A percentile compares a stretch with the other conserved stretches of the same genome.
phyloP scores from a whole-genome alignment of 805 yeast genomes.

The Wickerhamomyces kurtzmanii region DNA sequence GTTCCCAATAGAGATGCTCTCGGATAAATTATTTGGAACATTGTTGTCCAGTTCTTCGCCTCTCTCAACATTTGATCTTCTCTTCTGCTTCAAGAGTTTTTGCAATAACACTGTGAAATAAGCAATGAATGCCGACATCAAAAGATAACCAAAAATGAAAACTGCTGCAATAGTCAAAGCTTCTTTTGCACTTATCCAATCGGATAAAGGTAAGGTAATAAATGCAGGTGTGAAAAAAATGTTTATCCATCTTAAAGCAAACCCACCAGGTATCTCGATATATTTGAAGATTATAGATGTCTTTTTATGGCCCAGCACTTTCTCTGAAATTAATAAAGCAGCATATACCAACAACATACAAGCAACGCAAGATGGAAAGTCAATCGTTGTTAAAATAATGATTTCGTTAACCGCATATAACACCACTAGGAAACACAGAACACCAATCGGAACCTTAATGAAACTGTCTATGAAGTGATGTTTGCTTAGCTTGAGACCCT shows the following conservation, averaged over 20 bases:
- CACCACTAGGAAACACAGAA: slow-evolving; percentile 9
- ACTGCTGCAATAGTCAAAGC: slow-evolving; percentile 69
- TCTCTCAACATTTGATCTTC: slow-evolving; percentile 12
- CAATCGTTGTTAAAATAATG: slow-evolving; percentile 21
- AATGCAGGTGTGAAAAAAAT: slow-evolving; percentile 73
- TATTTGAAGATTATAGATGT: slow-evolving; percentile 16
- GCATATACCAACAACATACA: slow-evolving; percentile 55
- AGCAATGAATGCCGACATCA: slow-evolving; percentile 39
- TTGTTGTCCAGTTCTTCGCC: slow-evolving; percentile 23
- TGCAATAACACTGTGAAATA: slow-evolving; percentile 36
- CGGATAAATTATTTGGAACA: no score
- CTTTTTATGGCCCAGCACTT: slow-evolving; percentile 23
- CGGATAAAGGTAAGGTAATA: slow-evolving; percentile 58
- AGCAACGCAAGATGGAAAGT: slow-evolving; percentile 63
- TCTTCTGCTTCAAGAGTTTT: slow-evolving; percentile 10
- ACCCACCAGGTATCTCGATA: slow-evolving; percentile 57
- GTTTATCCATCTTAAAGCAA: slow-evolving; percentile 69
- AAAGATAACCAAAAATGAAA: slow-evolving; percentile 53
- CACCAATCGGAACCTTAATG: slow-evolving; percentile 14
- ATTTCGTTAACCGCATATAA: slow-evolving; percentile 17
- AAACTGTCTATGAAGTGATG: slow-evolving; percentile 12
- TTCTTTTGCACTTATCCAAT: slow-evolving; percentile 55
- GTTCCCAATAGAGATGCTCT: no score
- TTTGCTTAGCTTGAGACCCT: slow-evolving; percentile 10
- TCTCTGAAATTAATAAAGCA: slow-evolving; percentile 28